Conservation (phyloP, 2,329 filamentous ascomycete genomes). For the Hypoxylon sp. region DNA sequence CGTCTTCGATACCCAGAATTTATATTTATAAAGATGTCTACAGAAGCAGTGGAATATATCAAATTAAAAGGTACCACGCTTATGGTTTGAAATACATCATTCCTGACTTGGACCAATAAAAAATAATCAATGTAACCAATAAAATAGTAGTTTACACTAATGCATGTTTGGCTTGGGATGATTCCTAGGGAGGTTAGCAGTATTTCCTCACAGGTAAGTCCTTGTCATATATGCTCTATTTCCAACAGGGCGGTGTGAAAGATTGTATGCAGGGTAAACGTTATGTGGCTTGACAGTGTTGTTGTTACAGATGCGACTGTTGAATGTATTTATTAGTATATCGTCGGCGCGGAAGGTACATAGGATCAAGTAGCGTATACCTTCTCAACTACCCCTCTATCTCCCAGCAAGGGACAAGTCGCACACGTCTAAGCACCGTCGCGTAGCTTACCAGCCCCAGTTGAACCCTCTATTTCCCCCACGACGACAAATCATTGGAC, state of each 20-base stretch:
- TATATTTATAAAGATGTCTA: constrained; percentile 9
- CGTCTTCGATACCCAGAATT: constrained; percentile 30
- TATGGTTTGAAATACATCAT: neutral
- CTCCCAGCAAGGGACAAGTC: constrained; percentile 28
- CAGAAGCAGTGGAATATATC: constrained; percentile 6
- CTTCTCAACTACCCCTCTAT: constrained; percentile 12
- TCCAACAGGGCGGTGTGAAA: constrained; percentile 44
- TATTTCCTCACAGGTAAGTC: constrained; percentile 38
- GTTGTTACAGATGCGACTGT: neutral
- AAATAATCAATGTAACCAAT: constrained; percentile 3
- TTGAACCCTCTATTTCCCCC: constrained; percentile 20
- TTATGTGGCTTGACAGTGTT: constrained; percentile 8
- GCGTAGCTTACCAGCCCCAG: constrained; percentile 14
- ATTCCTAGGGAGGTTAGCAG: constrained; percentile 23
- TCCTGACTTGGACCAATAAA: constrained; percentile 12
- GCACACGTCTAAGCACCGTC: constrained; percentile 23
- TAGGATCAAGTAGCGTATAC: constrained; percentile 1
- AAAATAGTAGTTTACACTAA: constrained; percentile 22
- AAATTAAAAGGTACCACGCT: constrained; percentile 9
- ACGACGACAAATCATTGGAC: constrained; percentile 33
- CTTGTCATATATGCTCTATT: constrained; percentile 43
- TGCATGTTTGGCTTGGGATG: constrained; percentile 29
- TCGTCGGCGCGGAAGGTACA: constrained; percentile 6
- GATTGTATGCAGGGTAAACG: constrained; percentile 18
- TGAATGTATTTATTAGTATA: constrained; percentile 5